Evolutionary conservation across 1,284 basidiomycete genomes (phyloP).

Genomic region (Cryptococcus sp.): DNA sequence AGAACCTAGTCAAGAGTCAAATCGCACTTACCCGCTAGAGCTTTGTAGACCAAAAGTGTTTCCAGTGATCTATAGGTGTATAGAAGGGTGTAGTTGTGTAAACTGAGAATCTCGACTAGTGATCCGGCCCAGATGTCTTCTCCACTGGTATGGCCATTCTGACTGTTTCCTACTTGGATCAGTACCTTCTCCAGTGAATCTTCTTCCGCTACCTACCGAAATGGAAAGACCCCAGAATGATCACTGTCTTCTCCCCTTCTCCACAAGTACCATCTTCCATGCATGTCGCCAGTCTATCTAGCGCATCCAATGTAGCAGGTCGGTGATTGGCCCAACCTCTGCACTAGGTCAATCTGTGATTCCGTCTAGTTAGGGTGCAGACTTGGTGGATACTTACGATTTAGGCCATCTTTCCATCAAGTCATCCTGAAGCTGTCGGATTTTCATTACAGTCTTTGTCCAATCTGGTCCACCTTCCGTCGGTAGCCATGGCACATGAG

Average conservation of each 20-base stretch:
- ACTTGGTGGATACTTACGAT: neutral
- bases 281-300: slow-evolving; percentile 2
- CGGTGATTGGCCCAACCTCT: neutral
- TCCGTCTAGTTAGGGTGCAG: neutral
- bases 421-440: neutral
- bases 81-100: slow-evolving; percentile 21
- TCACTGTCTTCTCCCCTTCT: slow-evolving; percentile 19
- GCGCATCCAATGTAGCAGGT: neutral
- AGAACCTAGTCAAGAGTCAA: neutral
- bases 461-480: neutral
- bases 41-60: slow-evolving; percentile 25
- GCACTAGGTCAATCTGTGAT: neutral
- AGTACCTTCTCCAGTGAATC: neutral
- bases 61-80: slow-evolving; percentile 20
- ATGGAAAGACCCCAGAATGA: slow-evolving; percentile 26
- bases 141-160: slow-evolving; percentile 13
- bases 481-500: neutral
- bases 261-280: slow-evolving; percentile 10
- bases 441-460: neutral
- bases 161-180: slow-evolving; percentile 4
- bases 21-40: slow-evolving; percentile 12
- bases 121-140: slow-evolving; percentile 31
- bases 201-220: slow-evolving; percentile 12
- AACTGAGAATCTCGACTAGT: slow-evolving; percentile 11
- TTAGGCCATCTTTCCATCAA: neutral